Conservation (phyloP, 495 filamentous ascomycete genomes). For the Aspergillus incahuasiensis region DNA sequence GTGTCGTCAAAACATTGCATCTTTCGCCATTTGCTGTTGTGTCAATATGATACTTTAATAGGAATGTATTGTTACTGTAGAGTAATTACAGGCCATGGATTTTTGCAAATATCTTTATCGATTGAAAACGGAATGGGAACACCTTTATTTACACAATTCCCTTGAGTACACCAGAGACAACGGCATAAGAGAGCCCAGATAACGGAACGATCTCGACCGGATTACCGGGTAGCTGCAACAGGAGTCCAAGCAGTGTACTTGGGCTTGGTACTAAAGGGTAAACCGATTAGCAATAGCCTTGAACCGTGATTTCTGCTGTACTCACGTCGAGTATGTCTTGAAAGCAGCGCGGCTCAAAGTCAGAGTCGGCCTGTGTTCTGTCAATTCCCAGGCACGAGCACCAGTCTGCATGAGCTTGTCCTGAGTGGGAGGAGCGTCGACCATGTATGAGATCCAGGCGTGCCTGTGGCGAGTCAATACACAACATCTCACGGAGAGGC, state of each 20-base stretch:
- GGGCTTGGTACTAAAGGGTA: constrained; percentile 29
- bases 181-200: not conserved
- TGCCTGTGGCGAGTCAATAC: constrained; percentile 53
- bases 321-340: constrained; percentile 92
- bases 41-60: constrained; percentile 31
- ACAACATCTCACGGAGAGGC: not conserved
- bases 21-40: constrained; percentile 1
- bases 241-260: constrained; percentile 45
- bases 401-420: constrained; percentile 67
- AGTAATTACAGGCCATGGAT: constrained; percentile 8
- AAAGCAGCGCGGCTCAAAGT: constrained; percentile 74
- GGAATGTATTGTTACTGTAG: constrained; percentile 16
- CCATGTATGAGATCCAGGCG: constrained; percentile 91
- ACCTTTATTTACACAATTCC: constrained; percentile 42
- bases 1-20: not conserved
- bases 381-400: constrained; percentile 67
- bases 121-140: constrained; percentile 29
- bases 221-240: constrained; percentile 43
- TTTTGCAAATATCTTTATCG: constrained; percentile 17
- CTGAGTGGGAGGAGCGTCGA: constrained; percentile 76
- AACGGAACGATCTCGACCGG: not conserved
- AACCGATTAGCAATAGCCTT: not conserved
- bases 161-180: constrained; percentile 4
- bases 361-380: constrained; percentile 67
- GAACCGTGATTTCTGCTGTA: constrained; percentile 11